These are phyloP conservation scores for Kluyveromyces nonfermentans DNA, from an alignment of 805 yeast species.

Conservation along the genomic window DNA sequence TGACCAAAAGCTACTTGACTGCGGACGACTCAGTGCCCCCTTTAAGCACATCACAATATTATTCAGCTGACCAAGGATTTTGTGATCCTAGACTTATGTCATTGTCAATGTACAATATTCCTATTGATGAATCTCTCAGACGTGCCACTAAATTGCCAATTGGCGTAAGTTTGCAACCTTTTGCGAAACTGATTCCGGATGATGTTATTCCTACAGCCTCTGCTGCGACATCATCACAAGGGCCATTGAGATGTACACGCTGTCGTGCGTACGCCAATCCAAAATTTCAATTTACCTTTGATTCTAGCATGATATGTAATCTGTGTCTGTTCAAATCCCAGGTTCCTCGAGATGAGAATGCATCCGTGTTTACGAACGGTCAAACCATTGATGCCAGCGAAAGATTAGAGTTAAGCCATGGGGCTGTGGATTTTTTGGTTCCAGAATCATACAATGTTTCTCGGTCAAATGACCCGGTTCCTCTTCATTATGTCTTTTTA, in stretches of 20 bases:
- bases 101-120: constrained; percentile 74
- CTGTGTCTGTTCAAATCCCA: constrained; percentile 71
- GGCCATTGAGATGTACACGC: constrained; percentile 84
- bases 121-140: constrained; percentile 61
- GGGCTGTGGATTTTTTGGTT: constrained; percentile 78
- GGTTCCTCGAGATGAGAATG: constrained; percentile 56
- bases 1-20: constrained; percentile 48
- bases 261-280: constrained; percentile 91
- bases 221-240: constrained; percentile 32
- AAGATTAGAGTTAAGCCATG: constrained; percentile 68
- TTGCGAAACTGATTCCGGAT: constrained; percentile 48
- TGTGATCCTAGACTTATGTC: constrained; percentile 75
- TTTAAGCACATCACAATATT: constrained; percentile 60
- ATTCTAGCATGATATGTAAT: constrained; percentile 67
- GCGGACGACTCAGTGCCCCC: constrained; percentile 80
- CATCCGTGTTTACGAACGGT: constrained; percentile 52
- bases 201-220: constrained; percentile 52
- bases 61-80: constrained; percentile 71
- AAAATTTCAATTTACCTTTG: constrained; percentile 53
- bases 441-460: constrained; percentile 60
- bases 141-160: constrained; percentile 67
- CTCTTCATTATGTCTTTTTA: constrained; percentile 61
- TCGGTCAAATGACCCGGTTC: constrained; percentile 32
- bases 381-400: constrained; percentile 47
- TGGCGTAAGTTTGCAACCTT: constrained; percentile 75